Evolutionary conservation across 768 basidiomycete genomes (phyloP), one percentile per base, ranked within the genome.

Genomic region (Cyclocybe aegerita): DNA sequence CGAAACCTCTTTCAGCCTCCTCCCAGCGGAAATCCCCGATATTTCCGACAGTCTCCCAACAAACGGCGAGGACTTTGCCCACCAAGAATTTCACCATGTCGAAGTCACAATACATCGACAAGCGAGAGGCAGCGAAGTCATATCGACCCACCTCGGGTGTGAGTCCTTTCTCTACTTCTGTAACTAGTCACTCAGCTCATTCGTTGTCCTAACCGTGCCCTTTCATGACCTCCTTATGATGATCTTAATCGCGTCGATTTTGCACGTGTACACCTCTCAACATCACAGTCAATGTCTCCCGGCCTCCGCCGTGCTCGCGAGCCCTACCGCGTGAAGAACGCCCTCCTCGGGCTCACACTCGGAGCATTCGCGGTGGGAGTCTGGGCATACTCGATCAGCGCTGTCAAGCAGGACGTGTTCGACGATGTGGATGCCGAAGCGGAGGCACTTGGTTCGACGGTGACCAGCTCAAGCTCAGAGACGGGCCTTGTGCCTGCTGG

Each of bases 341-440:
- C 85, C 12, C 34, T 96, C 42, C 90, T 88, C 0, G 96, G 95
- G 7, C 55, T 85, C 39, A 61, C 75, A 2, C 77, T 98, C 39
- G 78, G 82, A 23, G 77, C 79, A 0, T 95, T 97, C 64, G 86
- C 82, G 29, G 79, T 82, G 10, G 88, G 86, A 23, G 85, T 97
- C 7, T 98, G 92, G 82, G 77, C 85, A 4, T 98, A 98, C 70
- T 94, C 93, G 12, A 96, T 98, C 62, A 81, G 83, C 30, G 94
- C 93, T 29, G 94, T 98, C 48, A 93, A 88, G 63, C 94, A 98
- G 63, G 94, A 97, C 64, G 84, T 88, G 36, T 97, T 96, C 64
- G 84, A 88, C 57, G 91, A 93, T 64, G 77, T 91, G 37, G 90
- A 91, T 60, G 87, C 89, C 54, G 88, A 90, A 62, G 90, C 84